Evolutionary conservation across 331 rosid species (phyloP), one percentile per base, ranked within the genome.

Genomic region (Acacia pycnantha): DNA sequence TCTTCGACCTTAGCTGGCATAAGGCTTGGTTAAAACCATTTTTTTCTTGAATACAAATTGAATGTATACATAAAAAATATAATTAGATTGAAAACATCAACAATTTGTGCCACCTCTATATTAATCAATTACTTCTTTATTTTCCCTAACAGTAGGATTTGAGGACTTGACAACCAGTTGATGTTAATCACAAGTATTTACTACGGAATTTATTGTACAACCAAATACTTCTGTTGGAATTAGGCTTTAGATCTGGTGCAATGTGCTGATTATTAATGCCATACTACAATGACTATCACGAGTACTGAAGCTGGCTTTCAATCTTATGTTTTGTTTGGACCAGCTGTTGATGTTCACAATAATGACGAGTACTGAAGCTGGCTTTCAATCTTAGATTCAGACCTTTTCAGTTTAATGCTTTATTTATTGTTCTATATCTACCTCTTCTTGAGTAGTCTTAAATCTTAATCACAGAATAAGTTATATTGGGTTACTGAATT

Each of bases 241-340:
- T n/a, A n/a, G n/a, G n/a, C n/a, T n/a, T n/a, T n/a, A n/a, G n/a
- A n/a, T n/a, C n/a, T n/a, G n/a, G n/a, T n/a, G n/a, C n/a, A n/a
- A n/a, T n/a, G n/a, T n/a, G n/a, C n/a, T n/a, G n/a, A n/a, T n/a
- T n/a, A n/a, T n/a, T n/a, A n/a, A n/a, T n/a, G 78, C 79, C 6
- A 11, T 43, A 82, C 53, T 79, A 77, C 65, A 56, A 73, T 80
- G 78, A 70, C 13, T 21, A 54, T 50, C 12, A 9, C 51, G 50
- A 27, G 22, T 70, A 6, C 13, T 44, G 58, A 31, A 31, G 43
- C 35, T 65, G 11, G 43, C 43, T 65, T 26, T 31, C 12, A 31
- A 44, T 75, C 66, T 43, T 35, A 19, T 78, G 76, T 65, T 79
- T 70, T 77, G 18, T 76, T 21, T 5, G 35, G 71, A 21, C 37